These are phyloP conservation scores for Nicotiana attenuata DNA, from an alignment of 257 asterid genomes.

Conservation along the genomic window DNA sequence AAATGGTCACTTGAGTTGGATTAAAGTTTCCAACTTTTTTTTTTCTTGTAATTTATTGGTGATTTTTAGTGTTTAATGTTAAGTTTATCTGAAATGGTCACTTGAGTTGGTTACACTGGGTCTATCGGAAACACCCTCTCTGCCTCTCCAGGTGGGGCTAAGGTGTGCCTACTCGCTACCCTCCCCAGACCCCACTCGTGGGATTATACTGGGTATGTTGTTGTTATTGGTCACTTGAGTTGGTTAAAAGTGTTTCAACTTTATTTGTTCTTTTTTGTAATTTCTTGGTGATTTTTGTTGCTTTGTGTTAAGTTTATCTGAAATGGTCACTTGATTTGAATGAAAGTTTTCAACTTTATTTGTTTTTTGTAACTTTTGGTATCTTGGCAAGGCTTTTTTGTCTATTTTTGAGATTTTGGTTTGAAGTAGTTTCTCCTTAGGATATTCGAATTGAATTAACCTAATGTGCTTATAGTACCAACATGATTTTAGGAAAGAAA, in stretches of 20 bases:
- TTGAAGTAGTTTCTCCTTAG: not conserved
- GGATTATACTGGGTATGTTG: too few species aligned
- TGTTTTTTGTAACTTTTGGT: not conserved
- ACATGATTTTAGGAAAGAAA: not conserved
- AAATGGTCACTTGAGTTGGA: too few species aligned
- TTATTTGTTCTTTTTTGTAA: not conserved
- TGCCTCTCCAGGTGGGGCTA: too few species aligned
- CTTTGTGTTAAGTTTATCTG: not conserved
- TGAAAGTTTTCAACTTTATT: not conserved
- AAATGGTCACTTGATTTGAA: not conserved
- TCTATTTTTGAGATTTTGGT: not conserved
- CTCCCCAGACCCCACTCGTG: too few species aligned
- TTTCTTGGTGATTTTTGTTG: not conserved
- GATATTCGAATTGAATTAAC: not conserved
- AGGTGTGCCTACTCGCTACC: too few species aligned
- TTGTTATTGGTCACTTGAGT: too few species aligned
- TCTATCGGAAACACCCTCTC: too few species aligned
- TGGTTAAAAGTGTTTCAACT: not conserved
- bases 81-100: not conserved
- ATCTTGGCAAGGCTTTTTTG: not conserved
- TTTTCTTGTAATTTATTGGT: too few species aligned
- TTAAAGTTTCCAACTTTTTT: too few species aligned
- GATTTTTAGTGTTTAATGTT: too few species aligned
- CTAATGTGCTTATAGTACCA: not conserved
- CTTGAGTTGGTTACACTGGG: too few species aligned